Evolutionary conservation across 805 yeast genomes (phyloP).

Genomic region (Candida awuae): DNA sequence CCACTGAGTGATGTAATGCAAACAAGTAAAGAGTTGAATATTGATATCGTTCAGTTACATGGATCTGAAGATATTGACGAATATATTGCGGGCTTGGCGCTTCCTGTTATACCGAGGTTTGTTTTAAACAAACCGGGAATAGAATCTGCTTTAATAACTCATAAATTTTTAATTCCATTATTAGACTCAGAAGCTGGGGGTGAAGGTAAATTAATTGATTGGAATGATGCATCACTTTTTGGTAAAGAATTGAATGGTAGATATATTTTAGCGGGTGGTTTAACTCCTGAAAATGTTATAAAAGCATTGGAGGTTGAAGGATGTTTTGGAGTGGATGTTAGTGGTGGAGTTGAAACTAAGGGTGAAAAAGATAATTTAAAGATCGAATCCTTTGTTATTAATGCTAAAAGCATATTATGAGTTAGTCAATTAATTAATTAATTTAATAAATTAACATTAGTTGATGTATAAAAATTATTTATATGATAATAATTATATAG

Average conservation of each 20-base stretch:
- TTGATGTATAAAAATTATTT: not conserved
- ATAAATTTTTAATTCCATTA: constrained; percentile 48
- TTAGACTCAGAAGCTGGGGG: constrained; percentile 91
- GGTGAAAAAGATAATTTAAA: constrained; percentile 67
- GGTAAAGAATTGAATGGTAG: constrained; percentile 24
- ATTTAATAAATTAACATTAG: not conserved
- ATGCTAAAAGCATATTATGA: constrained; percentile 31
- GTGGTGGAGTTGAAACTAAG: constrained; percentile 85
- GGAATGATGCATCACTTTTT: constrained; percentile 47
- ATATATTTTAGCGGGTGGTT: constrained; percentile 83
- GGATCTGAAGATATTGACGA: constrained; percentile 58
- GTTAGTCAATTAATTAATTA: not conserved
- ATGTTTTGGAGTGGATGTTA: constrained; percentile 85
- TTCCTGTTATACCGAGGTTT: constrained; percentile 69
- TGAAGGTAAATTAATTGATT: constrained; percentile 73
- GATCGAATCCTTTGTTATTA: constrained; percentile 47
- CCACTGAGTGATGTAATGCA: constrained; percentile 49
- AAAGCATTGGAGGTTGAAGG: constrained; percentile 46
- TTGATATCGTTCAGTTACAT: constrained; percentile 85
- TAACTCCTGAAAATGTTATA: constrained; percentile 64
- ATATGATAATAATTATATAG: constrained; percentile 1
- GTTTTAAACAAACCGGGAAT: constrained; percentile 46
- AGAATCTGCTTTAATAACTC: constrained; percentile 18
- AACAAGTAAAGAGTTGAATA: constrained; percentile 34
- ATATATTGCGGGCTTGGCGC: constrained; percentile 29